Conservation (phyloP, 2,329 filamentous ascomycete genomes). For the Akanthomyces dipterigenus region DNA sequence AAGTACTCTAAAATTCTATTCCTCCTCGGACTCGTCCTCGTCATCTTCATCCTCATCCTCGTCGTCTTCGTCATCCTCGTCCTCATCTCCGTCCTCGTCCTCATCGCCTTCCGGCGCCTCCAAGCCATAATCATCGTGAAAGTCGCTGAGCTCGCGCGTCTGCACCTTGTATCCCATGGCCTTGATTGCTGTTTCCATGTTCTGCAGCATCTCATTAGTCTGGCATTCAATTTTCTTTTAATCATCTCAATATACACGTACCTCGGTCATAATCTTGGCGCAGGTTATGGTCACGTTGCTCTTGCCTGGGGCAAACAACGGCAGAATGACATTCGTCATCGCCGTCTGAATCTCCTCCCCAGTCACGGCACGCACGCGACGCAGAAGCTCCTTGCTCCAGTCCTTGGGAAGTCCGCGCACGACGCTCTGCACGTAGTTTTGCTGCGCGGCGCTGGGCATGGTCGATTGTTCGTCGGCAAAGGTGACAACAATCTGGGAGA, state of each 20-base stretch:
- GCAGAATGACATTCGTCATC: conserved; percentile 68
- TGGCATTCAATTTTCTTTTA: neutral
- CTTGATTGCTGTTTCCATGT: conserved; percentile 67
- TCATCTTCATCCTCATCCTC: conserved; percentile 30
- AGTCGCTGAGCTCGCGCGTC: conserved; percentile 66
- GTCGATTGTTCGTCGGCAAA: conserved; percentile 87
- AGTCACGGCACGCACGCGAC: conserved; percentile 67
- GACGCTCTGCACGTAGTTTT: conserved; percentile 77
- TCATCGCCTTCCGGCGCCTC: conserved; percentile 55
- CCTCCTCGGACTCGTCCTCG: conserved; percentile 24
- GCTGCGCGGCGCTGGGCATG: conserved; percentile 71
- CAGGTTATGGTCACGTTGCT: conserved; percentile 87
- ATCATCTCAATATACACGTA: conserved; percentile 34
- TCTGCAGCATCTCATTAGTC: conserved; percentile 39
- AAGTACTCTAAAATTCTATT: conserved; percentile 17
- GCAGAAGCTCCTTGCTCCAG: conserved; percentile 71
- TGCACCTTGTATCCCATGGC: conserved; percentile 72
- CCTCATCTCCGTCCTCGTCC: conserved; percentile 55
- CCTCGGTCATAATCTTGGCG: conserved; percentile 76
- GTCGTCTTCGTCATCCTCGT: conserved; percentile 45
- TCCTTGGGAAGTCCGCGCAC: conserved; percentile 68
- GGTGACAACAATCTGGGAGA: conserved; percentile 78
- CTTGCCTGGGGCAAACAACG: conserved; percentile 71
- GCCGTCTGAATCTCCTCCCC: conserved; percentile 69
- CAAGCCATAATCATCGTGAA: conserved; percentile 86